Percentiles rank a stretch among this genome's conserved stretches.
These are phyloP conservation scores for Fusarium solani-melongenae DNA, from an alignment of 2,329 filamentous ascomycete species.

Conservation along the genomic window DNA sequence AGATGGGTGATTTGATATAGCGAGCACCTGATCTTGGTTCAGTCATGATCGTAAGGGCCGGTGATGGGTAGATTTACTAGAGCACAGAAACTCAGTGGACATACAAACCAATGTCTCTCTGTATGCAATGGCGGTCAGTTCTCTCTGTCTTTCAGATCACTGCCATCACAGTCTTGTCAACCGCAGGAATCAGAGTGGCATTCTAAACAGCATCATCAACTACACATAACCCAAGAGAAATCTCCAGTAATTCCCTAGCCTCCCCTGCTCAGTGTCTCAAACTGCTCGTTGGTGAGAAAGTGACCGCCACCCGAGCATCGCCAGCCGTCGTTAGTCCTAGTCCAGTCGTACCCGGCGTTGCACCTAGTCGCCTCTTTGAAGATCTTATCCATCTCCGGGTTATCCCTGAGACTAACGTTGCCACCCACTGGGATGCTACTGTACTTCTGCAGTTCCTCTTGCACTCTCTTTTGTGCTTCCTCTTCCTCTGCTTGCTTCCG, in stretches of 20 bases:
- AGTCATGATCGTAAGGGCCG: too few species aligned
- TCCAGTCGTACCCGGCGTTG: background rate
- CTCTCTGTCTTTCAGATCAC: too few species aligned
- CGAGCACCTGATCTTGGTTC: too few species aligned
- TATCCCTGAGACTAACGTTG: background rate
- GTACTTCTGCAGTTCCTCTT: background rate
- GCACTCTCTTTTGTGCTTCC: background rate
- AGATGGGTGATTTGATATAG: background rate
- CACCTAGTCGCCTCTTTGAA: background rate
- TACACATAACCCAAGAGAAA: background rate
- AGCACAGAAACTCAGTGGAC: too few species aligned
- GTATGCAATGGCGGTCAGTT: background rate
- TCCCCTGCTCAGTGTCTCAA: background rate
- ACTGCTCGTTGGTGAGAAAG: background rate
- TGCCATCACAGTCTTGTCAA: background rate
- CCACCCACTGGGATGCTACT: background rate
- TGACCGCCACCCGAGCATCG: background rate
- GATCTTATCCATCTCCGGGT: background rate
- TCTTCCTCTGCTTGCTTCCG: background rate
- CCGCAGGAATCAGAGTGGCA: background rate
- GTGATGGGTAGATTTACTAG: too few species aligned
- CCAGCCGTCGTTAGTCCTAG: background rate
- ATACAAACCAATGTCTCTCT: background rate
- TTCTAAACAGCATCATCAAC: background rate
- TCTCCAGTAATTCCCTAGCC: background rate